Percentiles rank a stretch among this genome's conserved stretches.
phyloP scores from a whole-genome alignment of 257 asterid genomes.

The Plantago major region DNA sequence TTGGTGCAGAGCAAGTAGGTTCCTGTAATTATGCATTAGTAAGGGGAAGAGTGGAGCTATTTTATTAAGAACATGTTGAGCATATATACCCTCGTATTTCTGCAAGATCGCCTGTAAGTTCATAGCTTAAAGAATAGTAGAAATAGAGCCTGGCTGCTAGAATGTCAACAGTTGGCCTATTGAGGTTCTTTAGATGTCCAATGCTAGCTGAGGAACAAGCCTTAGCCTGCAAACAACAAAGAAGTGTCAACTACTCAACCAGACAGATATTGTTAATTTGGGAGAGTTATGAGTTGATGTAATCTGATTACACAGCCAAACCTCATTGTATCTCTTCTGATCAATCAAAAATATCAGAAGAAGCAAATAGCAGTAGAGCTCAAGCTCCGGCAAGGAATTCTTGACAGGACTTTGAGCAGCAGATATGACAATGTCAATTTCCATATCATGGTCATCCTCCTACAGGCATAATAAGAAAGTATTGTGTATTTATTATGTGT shows the following conservation, averaged over 20 bases:
- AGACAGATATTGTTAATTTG: conserved; percentile 9
- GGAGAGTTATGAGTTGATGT: too few relatives aligned
- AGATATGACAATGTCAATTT: conserved; percentile 48
- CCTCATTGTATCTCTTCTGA: conserved; percentile 64
- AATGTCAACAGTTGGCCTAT: conserved; percentile 66
- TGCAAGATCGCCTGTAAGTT: conserved; percentile 69
- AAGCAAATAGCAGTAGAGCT: conserved; percentile 64
- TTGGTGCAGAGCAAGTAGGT: conserved; percentile 84
- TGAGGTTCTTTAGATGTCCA: conserved; percentile 53
- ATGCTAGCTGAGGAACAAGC: conserved; percentile 73
- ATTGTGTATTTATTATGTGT: conserved; percentile 15
- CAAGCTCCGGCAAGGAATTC: conserved; percentile 63
- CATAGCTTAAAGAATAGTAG: conserved; percentile 73
- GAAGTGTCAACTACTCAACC: conserved; percentile 10
- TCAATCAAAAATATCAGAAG: conserved; percentile 61
- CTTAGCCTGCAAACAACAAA: conserved; percentile 50
- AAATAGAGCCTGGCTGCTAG: conserved; percentile 72
- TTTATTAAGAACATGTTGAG: conserved; percentile 6
- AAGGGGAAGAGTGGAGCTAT: conserved; percentile 8
- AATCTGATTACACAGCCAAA: conserved; percentile 19
- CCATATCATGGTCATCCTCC: conserved; percentile 61
- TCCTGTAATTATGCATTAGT: conserved; percentile 37
- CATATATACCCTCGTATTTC: conserved; percentile 82
- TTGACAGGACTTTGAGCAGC: conserved; percentile 45
- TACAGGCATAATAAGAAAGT: conserved; percentile 27